Evolutionary conservation across 192 early-diverging fungal species (phyloP).

Genomic region (Backusella liffmaniae): DNA sequence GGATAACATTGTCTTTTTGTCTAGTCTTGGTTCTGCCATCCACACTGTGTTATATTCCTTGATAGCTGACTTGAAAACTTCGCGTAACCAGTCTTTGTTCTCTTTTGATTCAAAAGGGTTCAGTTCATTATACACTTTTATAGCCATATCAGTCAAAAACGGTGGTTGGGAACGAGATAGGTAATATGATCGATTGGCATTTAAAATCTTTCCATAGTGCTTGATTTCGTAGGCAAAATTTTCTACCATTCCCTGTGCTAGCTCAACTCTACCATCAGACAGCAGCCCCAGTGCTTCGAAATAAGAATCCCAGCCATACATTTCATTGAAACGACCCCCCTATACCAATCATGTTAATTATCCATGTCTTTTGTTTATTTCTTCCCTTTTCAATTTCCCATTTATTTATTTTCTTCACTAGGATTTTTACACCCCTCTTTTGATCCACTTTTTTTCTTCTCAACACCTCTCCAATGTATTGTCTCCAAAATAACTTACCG

Average conservation of each 20-base stretch:
- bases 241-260: conserved; percentile 95
- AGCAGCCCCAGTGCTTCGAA: conserved; percentile 90
- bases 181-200: conserved; percentile 98
- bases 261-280: conserved; percentile 79
- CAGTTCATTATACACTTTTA: conserved; percentile 73
- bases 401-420: too few species aligned
- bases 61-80: conserved; percentile 69
- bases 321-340: conserved; percentile 98
- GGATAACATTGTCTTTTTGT: conserved; percentile 71
- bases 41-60: conserved; percentile 94
- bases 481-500: conserved; percentile 19
- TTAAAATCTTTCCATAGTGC: conserved; percentile 98
- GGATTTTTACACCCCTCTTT: too few species aligned
- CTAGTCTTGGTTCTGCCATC: conserved; percentile 79
- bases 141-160: conserved; percentile 95
- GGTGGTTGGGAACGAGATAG: conserved; percentile 96
- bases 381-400: too few species aligned
- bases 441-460: too few species aligned
- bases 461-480: too few species aligned
- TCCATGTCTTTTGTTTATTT: too few species aligned
- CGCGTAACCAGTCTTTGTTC: conserved; percentile 75
- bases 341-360: too few species aligned
- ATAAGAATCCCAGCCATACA: conserved; percentile 99
- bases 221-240: conserved; percentile 97
- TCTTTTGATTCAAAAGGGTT: conserved; percentile 45